phyloP scores from a whole-genome alignment of 2,329 filamentous ascomycete species.

The Arthroderma uncinatum region DNA sequence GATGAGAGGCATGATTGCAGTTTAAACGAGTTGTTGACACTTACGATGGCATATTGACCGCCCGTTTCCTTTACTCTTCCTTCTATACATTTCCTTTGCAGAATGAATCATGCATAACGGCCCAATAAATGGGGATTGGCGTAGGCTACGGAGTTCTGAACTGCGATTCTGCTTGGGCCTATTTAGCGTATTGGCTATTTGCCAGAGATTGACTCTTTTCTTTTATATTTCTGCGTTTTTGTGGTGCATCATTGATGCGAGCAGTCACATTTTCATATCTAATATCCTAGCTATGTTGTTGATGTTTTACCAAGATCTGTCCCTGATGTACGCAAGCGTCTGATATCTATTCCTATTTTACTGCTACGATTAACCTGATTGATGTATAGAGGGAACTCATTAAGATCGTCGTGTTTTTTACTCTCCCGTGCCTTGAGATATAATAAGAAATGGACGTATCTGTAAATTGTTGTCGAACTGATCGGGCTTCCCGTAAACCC shows the following conservation, averaged over 20 bases:
- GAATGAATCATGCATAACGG: conserved; percentile 1
- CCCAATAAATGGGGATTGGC: not conserved
- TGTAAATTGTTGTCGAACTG: too few relatives aligned
- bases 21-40: not conserved
- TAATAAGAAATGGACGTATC: too few relatives aligned
- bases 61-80: not conserved
- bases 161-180: not conserved
- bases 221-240: not conserved
- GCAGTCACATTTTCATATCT: not conserved
- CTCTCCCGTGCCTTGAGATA: too few relatives aligned
- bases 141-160: not conserved
- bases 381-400: too few relatives aligned
- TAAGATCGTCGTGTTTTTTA: too few relatives aligned
- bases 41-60: not conserved
- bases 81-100: not conserved
- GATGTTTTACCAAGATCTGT: too few relatives aligned
- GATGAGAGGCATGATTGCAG: not conserved
- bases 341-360: not conserved
- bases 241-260: not conserved
- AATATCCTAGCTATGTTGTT: not conserved
- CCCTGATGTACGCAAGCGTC: not conserved
- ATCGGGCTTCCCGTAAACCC: too few relatives aligned
- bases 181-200: not conserved
- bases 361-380: too few relatives aligned
- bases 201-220: not conserved